These are phyloP conservation scores for Lotus japonicus DNA, from an alignment of 306 rosid species.

Conservation along the genomic window DNA sequence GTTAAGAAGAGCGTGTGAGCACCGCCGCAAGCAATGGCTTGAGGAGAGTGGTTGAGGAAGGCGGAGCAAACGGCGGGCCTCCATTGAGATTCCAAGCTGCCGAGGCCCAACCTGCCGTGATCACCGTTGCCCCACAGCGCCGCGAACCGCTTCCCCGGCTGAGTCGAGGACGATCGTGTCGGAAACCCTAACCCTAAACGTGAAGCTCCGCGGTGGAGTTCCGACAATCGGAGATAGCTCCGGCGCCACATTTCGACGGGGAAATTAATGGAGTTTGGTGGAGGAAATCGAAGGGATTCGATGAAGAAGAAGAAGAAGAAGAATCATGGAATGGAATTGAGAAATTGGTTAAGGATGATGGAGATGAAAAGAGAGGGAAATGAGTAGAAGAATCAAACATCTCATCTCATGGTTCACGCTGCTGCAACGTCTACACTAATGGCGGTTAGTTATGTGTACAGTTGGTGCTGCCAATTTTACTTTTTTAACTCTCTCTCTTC, in stretches of 20 bases:
- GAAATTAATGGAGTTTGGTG: neutral
- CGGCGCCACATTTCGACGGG: conserved; percentile 33
- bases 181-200: conserved; percentile 22
- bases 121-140: conserved; percentile 94
- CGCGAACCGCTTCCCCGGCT: conserved; percentile 47
- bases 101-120: conserved; percentile 77
- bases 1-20: conserved; percentile 93
- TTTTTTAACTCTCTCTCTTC: neutral
- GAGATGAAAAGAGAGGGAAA: neutral
- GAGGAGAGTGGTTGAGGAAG: conserved; percentile 35
- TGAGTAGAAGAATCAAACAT: neutral
- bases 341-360: neutral
- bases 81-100: conserved; percentile 77
- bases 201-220: neutral
- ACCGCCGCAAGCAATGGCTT: conserved; percentile 84
- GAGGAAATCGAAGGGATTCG: neutral
- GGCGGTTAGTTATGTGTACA: conserved; percentile 8
- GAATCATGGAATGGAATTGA: neutral
- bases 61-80: conserved; percentile 52
- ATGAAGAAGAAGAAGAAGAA: no score
- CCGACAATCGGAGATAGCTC: conserved; percentile 10
- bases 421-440: conserved; percentile 23
- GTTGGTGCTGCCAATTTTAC: neutral
- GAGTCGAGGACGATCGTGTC: conserved; percentile 35
- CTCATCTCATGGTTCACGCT: conserved; percentile 4